These are phyloP conservation scores for Multifurca ochricompacta DNA, from an alignment of 768 basidiomycete genomes.

Conservation along the genomic window DNA sequence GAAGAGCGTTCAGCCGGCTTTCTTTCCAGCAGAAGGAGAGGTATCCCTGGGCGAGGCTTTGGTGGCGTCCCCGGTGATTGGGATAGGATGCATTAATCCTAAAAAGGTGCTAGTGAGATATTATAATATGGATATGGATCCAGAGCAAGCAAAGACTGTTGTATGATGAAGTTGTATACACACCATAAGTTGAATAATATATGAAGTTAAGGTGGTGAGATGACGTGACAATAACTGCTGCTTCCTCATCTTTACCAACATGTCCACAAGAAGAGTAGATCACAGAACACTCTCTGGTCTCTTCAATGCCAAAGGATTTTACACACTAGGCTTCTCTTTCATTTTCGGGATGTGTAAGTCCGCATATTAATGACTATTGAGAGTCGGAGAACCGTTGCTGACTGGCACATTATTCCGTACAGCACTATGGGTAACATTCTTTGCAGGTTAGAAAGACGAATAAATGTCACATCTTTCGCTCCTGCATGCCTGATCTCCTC, in stretches of 20 bases:
- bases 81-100: conserved; percentile 22
- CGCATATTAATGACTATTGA: background rate
- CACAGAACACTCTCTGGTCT: conserved; percentile 19
- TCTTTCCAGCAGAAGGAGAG: conserved; percentile 24
- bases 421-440: conserved; percentile 59
- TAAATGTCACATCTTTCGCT: background rate
- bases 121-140: background rate
- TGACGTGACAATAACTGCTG: too few species aligned
- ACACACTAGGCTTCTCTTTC: conserved; percentile 53
- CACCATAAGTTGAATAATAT: too few species aligned
- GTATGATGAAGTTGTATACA: too few species aligned
- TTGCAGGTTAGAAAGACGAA: conserved; percentile 48
- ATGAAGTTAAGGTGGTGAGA: too few species aligned
- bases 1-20: conserved; percentile 41
- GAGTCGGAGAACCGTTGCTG: background rate
- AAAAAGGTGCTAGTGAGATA: too few species aligned
- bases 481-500: conserved; percentile 13
- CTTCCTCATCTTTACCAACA: too few species aligned
- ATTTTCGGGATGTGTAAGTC: conserved; percentile 64
- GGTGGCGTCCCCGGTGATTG: conserved; percentile 21
- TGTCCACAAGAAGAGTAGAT: conserved; percentile 21
- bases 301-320: conserved; percentile 32
- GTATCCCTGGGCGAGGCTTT: conserved; percentile 14
- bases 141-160: background rate
- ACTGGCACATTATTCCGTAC: background rate